A percentile compares a stretch with the other conserved stretches of the same genome.
phyloP scores from a whole-genome alignment of 768 basidiomycete species.

The button mushroom (Agaricus bisporus) region DNA sequence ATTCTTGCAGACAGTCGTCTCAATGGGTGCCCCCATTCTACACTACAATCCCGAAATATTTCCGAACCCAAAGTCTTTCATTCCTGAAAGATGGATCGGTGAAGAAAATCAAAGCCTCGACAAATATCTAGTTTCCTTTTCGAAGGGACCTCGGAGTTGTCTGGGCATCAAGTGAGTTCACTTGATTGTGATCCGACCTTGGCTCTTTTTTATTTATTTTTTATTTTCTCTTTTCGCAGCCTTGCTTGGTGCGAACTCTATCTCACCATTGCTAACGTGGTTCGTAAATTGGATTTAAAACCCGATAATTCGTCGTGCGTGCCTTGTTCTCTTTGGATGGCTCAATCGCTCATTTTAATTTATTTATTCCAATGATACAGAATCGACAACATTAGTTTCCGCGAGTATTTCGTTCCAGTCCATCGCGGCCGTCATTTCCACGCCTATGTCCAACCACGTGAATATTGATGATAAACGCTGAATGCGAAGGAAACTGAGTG shows the following conservation, averaged over 20 bases:
- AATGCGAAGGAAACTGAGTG: too few relatives aligned
- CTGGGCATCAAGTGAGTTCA: constrained; percentile 37
- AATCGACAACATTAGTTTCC: constrained; percentile 25
- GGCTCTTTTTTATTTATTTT: background rate
- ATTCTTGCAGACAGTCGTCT: constrained; percentile 31
- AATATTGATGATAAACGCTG: background rate
- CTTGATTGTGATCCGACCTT: background rate
- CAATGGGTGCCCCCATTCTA: constrained; percentile 32
- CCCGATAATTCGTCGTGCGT: constrained; percentile 13
- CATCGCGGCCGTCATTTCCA: constrained; percentile 27
- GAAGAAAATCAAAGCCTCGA: constrained; percentile 31
- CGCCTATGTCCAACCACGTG: constrained; percentile 18
- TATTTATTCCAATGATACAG: constrained; percentile 12
- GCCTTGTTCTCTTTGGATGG: background rate
- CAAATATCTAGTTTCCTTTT: constrained; percentile 35
- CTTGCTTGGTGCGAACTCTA: constrained; percentile 28
- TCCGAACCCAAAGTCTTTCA: constrained; percentile 31
- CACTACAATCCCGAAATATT: constrained; percentile 36
- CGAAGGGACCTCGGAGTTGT: constrained; percentile 39
- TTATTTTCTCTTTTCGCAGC: constrained; percentile 11
- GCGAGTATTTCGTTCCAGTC: constrained; percentile 31
- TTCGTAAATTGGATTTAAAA: constrained; percentile 24
- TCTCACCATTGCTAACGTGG: constrained; percentile 25
- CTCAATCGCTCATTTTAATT: background rate
- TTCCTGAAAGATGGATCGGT: constrained; percentile 38